phyloP scores from a whole-genome alignment of 495 filamentous ascomycete species.

The Aspergillus affinis region DNA sequence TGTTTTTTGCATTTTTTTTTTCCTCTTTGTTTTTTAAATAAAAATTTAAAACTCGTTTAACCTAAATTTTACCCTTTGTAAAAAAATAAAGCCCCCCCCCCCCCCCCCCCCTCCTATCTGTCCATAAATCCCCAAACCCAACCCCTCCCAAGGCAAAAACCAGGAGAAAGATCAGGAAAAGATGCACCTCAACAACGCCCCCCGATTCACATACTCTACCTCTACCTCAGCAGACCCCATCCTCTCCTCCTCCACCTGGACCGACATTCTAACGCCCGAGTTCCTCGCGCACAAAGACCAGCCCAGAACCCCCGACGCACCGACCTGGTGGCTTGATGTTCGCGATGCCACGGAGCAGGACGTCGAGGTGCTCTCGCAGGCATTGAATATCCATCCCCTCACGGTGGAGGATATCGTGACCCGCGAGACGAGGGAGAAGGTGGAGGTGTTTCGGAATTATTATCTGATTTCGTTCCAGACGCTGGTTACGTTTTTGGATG shows the following conservation, averaged over 20 bases:
- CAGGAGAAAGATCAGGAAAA: too few relatives aligned
- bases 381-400: conserved; percentile 84
- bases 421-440: conserved; percentile 91
- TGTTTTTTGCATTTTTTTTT: too few relatives aligned
- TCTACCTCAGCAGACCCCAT: not conserved
- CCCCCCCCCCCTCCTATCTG: too few relatives aligned
- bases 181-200: not conserved
- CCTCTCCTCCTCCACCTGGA: not conserved
- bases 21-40: too few relatives aligned
- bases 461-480: conserved; percentile 94
- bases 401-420: conserved; percentile 89
- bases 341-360: conserved; percentile 82
- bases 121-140: too few relatives aligned
- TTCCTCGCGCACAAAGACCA: not conserved
- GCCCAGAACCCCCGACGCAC: not conserved
- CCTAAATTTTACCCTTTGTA: too few relatives aligned
- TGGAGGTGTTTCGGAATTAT: conserved; percentile 89
- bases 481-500: conserved; percentile 54
- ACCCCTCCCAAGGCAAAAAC: too few relatives aligned
- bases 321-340: conserved; percentile 83
- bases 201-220: not conserved
- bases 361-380: conserved; percentile 70
- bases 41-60: too few relatives aligned
- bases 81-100: too few relatives aligned
- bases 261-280: not conserved